Evolutionary conservation across 208 protist species (phyloP).

Genomic region (Crithidia brevicula): DNA sequence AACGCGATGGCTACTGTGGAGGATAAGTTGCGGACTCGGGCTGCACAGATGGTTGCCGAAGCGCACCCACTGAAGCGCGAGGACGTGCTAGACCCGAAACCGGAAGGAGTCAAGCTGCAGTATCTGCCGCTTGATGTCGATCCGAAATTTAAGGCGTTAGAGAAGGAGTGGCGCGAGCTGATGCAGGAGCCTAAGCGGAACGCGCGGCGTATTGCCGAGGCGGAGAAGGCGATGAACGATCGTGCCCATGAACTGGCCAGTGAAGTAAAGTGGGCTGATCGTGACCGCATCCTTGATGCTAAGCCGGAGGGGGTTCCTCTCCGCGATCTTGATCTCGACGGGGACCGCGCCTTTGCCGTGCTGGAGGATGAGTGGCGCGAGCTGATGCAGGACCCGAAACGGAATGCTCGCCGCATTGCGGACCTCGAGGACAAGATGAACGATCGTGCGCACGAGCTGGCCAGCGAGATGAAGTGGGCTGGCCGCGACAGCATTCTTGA

Average conservation of each 20-base stretch:
- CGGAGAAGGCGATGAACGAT: constrained; percentile 35
- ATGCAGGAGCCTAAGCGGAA: constrained; percentile 44
- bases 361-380: constrained; percentile 63
- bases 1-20: constrained; percentile 24
- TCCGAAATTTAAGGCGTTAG: constrained; percentile 34
- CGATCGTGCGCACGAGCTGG: constrained; percentile 60
- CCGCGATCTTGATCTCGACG: constrained; percentile 61
- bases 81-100: background rate
- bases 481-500: constrained; percentile 62
- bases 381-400: constrained; percentile 43
- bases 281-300: constrained; percentile 6
- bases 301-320: constrained; percentile 59
- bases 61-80: background rate
- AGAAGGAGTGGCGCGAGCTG: constrained; percentile 37
- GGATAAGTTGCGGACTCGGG: constrained; percentile 35
- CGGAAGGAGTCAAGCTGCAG: background rate
- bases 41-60: background rate
- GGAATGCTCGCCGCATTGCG: constrained; percentile 50
- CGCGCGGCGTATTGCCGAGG: constrained; percentile 12
- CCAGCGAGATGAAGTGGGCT: constrained; percentile 49
- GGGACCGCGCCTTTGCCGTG: constrained; percentile 58
- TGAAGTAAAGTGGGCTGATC: constrained; percentile 38
- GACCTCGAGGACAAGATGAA: constrained; percentile 67
- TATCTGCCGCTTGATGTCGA: constrained; percentile 15
- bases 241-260: constrained; percentile 47